These are phyloP conservation scores for Dioszegia crocea DNA, from an alignment of 768 basidiomycete species.

Conservation along the genomic window DNA sequence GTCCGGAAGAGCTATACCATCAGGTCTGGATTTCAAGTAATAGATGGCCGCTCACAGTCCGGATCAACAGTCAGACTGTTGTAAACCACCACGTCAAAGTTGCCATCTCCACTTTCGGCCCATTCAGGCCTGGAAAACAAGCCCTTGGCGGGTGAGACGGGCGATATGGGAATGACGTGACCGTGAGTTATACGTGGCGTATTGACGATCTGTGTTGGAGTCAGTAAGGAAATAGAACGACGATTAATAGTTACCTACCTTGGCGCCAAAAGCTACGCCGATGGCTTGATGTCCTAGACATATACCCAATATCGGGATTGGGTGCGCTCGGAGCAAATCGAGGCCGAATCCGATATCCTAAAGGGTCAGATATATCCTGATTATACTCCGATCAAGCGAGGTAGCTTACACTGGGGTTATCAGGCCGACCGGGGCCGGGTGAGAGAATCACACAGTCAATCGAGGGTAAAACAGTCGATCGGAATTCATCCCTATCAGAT, in stretches of 20 bases:
- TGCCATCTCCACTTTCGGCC: conserved; percentile 5
- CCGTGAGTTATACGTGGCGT: conserved; percentile 46
- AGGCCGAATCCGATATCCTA: conserved; percentile 46
- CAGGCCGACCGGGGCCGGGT: conserved; percentile 49
- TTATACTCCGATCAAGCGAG: neutral
- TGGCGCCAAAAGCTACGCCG: conserved; percentile 45
- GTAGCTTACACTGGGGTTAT: conserved; percentile 33
- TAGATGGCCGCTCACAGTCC: conserved; percentile 22
- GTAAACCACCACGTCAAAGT: conserved; percentile 47
- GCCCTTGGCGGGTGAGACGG: conserved; percentile 18
- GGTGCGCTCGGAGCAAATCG: conserved; percentile 36
- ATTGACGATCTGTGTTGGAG: conserved; percentile 40
- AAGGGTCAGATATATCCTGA: neutral
- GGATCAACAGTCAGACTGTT: conserved; percentile 47
- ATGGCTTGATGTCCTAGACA: conserved; percentile 49
- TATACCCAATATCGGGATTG: conserved; percentile 44
- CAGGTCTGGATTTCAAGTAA: neutral
- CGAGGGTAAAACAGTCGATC: conserved; percentile 29
- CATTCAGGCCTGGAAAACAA: conserved; percentile 31
- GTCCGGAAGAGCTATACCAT: conserved; percentile 33
- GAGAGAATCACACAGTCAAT: conserved; percentile 51
- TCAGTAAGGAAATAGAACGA: neutral
- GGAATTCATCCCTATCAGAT: conserved; percentile 34
- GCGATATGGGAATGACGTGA: conserved; percentile 44
- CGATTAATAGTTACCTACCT: conserved; percentile 17